These are phyloP conservation scores for Eucalyptus albens DNA, from an alignment of 345 rosid species.

Conservation along the genomic window DNA sequence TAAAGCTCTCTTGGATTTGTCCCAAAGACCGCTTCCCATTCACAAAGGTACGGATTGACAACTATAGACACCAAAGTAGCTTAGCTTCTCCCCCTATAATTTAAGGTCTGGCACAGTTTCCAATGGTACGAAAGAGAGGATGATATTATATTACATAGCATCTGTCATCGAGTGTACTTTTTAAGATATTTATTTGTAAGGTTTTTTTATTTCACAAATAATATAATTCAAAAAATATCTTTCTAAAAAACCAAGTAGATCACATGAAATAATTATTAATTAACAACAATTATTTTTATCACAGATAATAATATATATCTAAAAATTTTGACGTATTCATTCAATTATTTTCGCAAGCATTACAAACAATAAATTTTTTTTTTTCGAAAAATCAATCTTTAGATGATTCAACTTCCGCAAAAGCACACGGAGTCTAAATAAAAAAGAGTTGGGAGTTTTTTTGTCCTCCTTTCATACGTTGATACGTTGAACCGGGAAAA, in stretches of 20 bases:
- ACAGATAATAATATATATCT: too few species aligned
- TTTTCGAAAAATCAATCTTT: neutral
- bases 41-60: neutral
- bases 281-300: neutral
- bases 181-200: neutral
- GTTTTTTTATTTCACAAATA: neutral
- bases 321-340: neutral
- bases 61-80: neutral
- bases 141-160: neutral
- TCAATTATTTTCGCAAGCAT: neutral
- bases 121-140: neutral
- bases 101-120: neutral
- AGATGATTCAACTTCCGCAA: neutral
- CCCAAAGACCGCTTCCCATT: neutral
- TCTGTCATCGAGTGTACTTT: neutral
- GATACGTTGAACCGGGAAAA: too few species aligned
- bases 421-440: neutral
- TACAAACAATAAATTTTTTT: fast-evolving
- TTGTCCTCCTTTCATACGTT: neutral
- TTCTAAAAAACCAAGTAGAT: neutral
- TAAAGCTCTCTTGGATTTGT: neutral
- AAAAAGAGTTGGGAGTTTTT: neutral
- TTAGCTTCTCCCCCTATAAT: neutral
- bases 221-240: neutral
- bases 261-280: neutral